Evolutionary conservation across 306 rosid genomes (phyloP).

Genomic region (Fragaria ananassa): DNA sequence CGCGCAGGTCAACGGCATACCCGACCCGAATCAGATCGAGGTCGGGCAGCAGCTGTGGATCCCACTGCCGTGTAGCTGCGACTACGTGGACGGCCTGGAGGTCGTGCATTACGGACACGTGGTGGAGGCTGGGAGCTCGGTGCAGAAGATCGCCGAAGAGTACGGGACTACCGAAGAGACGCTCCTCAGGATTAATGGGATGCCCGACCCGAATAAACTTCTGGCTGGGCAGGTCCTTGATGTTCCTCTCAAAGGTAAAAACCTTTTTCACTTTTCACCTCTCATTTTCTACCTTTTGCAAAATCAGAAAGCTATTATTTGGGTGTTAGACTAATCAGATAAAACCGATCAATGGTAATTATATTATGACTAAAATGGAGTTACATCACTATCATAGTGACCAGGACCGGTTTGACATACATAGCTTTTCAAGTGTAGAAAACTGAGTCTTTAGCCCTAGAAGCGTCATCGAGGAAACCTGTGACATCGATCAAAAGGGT

Average conservation of each 20-base stretch:
- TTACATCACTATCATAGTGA: background rate
- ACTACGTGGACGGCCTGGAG: conserved; percentile 34
- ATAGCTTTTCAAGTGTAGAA: no score
- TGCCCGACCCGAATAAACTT: conserved; percentile 35
- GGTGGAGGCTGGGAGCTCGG: conserved; percentile 12
- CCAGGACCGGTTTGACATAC: background rate
- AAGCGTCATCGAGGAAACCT: no score
- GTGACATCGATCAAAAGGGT: no score
- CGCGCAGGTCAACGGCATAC: conserved; percentile 22
- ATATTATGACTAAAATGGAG: background rate
- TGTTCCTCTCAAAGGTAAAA: conserved; percentile 75
- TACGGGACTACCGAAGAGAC: conserved; percentile 39
- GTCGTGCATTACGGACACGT: conserved; percentile 68
- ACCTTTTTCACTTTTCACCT: background rate
- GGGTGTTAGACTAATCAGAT: background rate
- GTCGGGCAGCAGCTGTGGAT: conserved; percentile 45
- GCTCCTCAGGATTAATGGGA: conserved; percentile 47
- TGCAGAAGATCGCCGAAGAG: conserved; percentile 36
- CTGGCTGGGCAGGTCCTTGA: conserved; percentile 55
- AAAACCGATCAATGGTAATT: background rate
- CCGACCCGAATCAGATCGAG: conserved; percentile 19
- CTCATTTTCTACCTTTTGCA: background rate
- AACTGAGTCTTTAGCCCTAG: no score
- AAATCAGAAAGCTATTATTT: background rate
- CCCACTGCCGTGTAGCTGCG: conserved; percentile 93